phyloP scores from a whole-genome alignment of 139 green algal genomes.

The Chlorella sp. region DNA sequence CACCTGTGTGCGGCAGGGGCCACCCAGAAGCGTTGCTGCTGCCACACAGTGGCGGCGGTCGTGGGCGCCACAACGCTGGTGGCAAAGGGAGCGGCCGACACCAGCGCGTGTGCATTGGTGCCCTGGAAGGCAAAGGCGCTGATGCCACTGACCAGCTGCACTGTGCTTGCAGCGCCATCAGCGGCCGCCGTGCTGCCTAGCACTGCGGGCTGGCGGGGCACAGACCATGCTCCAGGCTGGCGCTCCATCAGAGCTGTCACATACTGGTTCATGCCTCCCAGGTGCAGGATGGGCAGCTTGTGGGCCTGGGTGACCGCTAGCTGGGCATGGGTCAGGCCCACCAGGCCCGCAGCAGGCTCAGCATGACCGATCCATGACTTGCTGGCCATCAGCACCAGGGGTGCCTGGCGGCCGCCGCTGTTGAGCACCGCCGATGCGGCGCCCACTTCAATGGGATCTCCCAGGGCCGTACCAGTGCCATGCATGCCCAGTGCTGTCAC shows the following conservation, averaged over 20 bases:
- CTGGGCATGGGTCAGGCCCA: slow-evolving; percentile 58
- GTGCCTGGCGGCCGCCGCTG: not conserved
- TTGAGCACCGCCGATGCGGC: slow-evolving; percentile 48
- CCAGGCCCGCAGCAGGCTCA: slow-evolving; percentile 80
- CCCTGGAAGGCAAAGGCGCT: slow-evolving; percentile 61
- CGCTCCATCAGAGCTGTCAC: slow-evolving; percentile 40
- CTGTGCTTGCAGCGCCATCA: not conserved
- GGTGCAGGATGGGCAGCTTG: slow-evolving; percentile 53
- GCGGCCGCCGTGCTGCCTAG: not conserved
- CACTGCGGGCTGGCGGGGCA: slow-evolving; percentile 16
- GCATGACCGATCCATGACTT: slow-evolving; percentile 84
- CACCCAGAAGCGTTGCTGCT: slow-evolving; percentile 47
- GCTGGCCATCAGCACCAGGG: slow-evolving; percentile 69
- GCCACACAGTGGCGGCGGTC: not conserved
- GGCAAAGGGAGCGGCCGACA: not conserved
- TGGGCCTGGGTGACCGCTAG: not conserved
- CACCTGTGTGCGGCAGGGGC: slow-evolving; percentile 36
- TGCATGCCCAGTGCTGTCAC: slow-evolving; percentile 65
- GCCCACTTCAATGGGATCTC: slow-evolving; percentile 91
- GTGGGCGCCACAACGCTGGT: not conserved
- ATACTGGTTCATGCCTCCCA: slow-evolving; percentile 53
- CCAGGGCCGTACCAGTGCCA: slow-evolving; percentile 90
- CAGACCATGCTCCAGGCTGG: not conserved
- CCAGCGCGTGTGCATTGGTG: slow-evolving; percentile 54
- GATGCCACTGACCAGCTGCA: not conserved